These are phyloP conservation scores for Pseudoturritis turrita DNA, from an alignment of 345 rosid species.

Conservation along the genomic window DNA sequence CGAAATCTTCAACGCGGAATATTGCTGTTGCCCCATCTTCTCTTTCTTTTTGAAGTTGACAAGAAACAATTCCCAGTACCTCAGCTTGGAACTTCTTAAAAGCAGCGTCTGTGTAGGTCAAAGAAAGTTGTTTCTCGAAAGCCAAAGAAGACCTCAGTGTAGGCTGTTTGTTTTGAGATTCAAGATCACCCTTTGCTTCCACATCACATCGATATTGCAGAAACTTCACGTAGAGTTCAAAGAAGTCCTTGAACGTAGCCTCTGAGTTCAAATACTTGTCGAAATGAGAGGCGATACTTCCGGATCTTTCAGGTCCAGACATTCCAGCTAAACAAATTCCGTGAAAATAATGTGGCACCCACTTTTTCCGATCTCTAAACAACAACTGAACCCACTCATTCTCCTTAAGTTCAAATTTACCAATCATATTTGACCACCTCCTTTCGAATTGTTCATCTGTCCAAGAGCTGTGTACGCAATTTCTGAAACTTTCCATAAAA, in stretches of 20 bases:
- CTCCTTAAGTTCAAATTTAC: slow-evolving; percentile 38
- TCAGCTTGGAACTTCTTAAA: slow-evolving; percentile 52
- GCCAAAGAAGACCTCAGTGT: slow-evolving; percentile 41
- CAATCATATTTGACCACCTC: slow-evolving; percentile 43
- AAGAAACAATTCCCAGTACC: slow-evolving; percentile 48
- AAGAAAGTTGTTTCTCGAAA: slow-evolving; percentile 46
- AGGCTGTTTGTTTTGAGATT: slow-evolving; percentile 41
- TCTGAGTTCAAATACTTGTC: slow-evolving; percentile 27
- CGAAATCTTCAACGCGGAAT: slow-evolving; percentile 46
- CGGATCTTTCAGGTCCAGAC: slow-evolving; percentile 25
- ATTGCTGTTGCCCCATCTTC: slow-evolving; percentile 30
- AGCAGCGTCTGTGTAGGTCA: slow-evolving; percentile 41
- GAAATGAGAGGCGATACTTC: slow-evolving; percentile 20
- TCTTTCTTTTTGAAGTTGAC: slow-evolving; percentile 41
- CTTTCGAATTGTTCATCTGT: slow-evolving; percentile 39
- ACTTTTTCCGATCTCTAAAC: slow-evolving; percentile 42
- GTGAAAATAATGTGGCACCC: slow-evolving; percentile 45
- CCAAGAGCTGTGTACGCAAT: slow-evolving; percentile 45
- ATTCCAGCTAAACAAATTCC: slow-evolving; percentile 34
- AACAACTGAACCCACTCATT: slow-evolving; percentile 43
- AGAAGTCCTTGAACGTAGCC: slow-evolving; percentile 38
- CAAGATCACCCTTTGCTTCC: slow-evolving; percentile 41
- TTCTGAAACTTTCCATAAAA: slow-evolving; percentile 35
- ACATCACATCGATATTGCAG: slow-evolving; percentile 36
- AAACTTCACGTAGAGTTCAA: slow-evolving; percentile 36